Evolutionary conservation across 2,329 filamentous ascomycete species (phyloP), one percentile per base, ranked within the genome.

Genomic region (Penicillium concentricum): DNA sequence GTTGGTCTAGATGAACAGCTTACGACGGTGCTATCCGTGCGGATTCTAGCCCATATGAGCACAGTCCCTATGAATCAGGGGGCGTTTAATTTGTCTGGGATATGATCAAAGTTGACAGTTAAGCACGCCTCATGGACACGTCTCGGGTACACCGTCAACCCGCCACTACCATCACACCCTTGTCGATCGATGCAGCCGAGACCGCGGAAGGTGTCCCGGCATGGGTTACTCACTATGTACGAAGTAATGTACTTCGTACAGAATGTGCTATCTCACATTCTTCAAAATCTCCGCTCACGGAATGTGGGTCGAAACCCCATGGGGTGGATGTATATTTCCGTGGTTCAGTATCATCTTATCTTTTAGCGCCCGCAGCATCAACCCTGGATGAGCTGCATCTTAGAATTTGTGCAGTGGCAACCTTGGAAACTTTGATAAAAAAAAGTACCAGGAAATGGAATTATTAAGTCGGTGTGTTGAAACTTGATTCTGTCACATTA

Each of bases 71-170:
- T 52, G 26, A 52, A 46, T 46, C 43, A 46, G 48, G 48, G 35
- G 53, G 28, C 30, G 30, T 3, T 35, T 4, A n/a, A 34, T 24
- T 32, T 30, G 5, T 34, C 42, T 45, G 42, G n/a, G 5, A 44
- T 30, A 30, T 20, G 26, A 46, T 45, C 4, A 32, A 34, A 46
- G 18, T 46, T 35, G 44, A 46, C 20, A n/a, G n/a, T 35, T 32
- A 37, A 35, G 45, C 51, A 39, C 39, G 46, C 20, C 46, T 45
- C 35, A 26, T 35, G 43, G 34, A 53, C 47, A 59, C 51, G 37
- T 54, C 56, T 43, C 41, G 41, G 54, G 43, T 49, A 48, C 51
- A 47, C 56, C 48, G 56, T 58, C 43, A 53, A 52, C 51, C 56
- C 34, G 38, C 51, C 51, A 54, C 47, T 24, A n/a, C 22, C 48